A percentile compares a stretch with the other conserved stretches of the same genome.
Evolutionary conservation across 2,329 filamentous ascomycete species (phyloP).

Genomic region (Dothistroma septosporum): DNA sequence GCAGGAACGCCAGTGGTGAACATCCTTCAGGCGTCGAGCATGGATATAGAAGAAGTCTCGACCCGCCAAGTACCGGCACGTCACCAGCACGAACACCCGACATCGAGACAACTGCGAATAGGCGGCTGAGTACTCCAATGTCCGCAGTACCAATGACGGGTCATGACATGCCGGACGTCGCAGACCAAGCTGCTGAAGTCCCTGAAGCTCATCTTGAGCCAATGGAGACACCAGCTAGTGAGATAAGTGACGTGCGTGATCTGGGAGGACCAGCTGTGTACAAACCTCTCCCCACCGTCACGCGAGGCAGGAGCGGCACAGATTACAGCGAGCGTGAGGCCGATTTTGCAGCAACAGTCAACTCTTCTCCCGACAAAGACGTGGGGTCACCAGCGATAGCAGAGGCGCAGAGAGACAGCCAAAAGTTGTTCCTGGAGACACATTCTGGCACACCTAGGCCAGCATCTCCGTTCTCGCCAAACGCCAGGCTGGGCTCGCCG

Average conservation of each 20-base stretch:
- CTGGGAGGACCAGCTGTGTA: constrained; percentile 5
- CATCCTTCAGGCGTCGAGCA: constrained; percentile 41
- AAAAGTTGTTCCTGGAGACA: constrained; percentile 28
- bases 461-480: neutral
- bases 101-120: constrained; percentile 40
- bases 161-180: constrained; percentile 23
- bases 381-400: constrained; percentile 22
- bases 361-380: constrained; percentile 22
- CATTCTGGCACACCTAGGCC: constrained; percentile 13
- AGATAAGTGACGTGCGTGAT: constrained; percentile 13
- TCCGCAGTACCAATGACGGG: constrained; percentile 24
- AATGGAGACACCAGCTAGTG: constrained; percentile 21
- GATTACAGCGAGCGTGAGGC: constrained; percentile 34
- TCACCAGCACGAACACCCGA: constrained; percentile 59
- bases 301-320: constrained; percentile 29
- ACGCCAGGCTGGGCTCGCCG: neutral
- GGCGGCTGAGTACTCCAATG: constrained; percentile 28
- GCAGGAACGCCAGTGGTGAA: constrained; percentile 38
- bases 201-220: constrained; percentile 21
- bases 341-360: constrained; percentile 30
- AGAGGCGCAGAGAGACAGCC: constrained; percentile 24
- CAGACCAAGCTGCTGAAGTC: constrained; percentile 26
- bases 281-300: constrained; percentile 21
- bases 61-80: constrained; percentile 55
- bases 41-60: constrained; percentile 55